These are phyloP conservation scores for Quercus phellos DNA, from an alignment of 331 rosid species.

Conservation along the genomic window DNA sequence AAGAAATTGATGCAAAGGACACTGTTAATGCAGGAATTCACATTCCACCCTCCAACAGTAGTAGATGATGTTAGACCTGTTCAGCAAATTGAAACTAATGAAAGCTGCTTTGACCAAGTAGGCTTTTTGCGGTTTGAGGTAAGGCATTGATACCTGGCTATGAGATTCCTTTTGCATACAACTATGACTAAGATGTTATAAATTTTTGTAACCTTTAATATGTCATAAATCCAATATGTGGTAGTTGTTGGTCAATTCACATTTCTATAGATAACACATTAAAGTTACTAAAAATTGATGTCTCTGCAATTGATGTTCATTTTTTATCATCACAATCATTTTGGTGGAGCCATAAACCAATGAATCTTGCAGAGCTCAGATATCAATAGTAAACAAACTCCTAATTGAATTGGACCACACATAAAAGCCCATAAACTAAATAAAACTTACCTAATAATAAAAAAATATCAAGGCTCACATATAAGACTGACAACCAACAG, in stretches of 20 bases:
- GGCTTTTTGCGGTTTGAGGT: constrained; percentile 85
- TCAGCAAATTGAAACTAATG: constrained; percentile 35
- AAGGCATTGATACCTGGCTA: neutral
- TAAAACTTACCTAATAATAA: too few relatives aligned
- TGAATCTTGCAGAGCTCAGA: neutral
- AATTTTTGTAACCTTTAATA: neutral
- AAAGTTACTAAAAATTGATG: neutral
- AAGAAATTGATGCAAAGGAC: neutral
- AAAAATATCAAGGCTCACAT: too few relatives aligned
- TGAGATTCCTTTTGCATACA: neutral
- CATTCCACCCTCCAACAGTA: constrained; percentile 14
- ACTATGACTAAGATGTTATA: neutral
- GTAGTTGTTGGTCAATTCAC: neutral
- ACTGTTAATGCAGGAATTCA: constrained; percentile 38
- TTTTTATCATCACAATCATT: neutral
- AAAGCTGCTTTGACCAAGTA: constrained; percentile 29
- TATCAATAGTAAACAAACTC: neutral
- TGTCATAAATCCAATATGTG: neutral
- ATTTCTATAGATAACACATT: neutral
- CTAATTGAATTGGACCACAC: neutral
- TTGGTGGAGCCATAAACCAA: neutral
- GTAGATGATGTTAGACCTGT: constrained; percentile 31
- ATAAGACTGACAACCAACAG: too few relatives aligned
- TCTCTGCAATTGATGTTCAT: neutral
- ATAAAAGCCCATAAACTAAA: too few relatives aligned